Percentiles rank a stretch among this genome's conserved stretches.
These are phyloP conservation scores for Scolecobasidium constrictum DNA, from an alignment of 2,329 filamentous ascomycete genomes.

Conservation along the genomic window DNA sequence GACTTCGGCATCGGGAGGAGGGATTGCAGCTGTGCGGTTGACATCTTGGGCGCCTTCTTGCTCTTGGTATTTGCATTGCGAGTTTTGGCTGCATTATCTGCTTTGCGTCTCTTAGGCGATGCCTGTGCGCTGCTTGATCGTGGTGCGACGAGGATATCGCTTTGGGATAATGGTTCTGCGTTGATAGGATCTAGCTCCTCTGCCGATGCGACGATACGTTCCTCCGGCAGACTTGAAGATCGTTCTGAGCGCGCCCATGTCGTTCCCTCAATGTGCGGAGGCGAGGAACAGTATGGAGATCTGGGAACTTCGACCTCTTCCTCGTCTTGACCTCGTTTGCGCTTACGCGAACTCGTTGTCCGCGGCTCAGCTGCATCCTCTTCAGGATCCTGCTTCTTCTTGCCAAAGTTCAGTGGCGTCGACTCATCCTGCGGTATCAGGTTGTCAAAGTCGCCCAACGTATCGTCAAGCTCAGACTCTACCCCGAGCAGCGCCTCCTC, in stretches of 20 bases:
- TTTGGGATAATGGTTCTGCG: constrained; percentile 20
- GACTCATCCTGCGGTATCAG: constrained; percentile 57
- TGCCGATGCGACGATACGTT: constrained; percentile 18
- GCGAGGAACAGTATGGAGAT: constrained; percentile 25
- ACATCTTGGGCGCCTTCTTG: constrained; percentile 17
- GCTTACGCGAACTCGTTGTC: constrained; percentile 25
- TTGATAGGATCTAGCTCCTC: constrained; percentile 15
- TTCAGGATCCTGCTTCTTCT: constrained; percentile 15
- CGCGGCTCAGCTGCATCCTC: constrained; percentile 18
- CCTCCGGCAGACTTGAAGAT: constrained; percentile 20
- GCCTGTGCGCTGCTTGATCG: constrained; percentile 27
- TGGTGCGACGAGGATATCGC: constrained; percentile 33
- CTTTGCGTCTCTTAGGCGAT: constrained; percentile 7
- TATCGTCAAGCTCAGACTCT: constrained; percentile 32
- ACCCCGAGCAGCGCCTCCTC: constrained; percentile 25
- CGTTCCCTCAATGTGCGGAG: constrained; percentile 13
- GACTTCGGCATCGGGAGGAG: constrained; percentile 28
- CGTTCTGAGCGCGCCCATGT: neutral
- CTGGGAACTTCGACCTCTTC: constrained; percentile 26
- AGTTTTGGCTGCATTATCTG: neutral
- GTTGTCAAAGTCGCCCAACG: constrained; percentile 19
- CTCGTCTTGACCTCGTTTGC: constrained; percentile 20
- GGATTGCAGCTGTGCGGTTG: constrained; percentile 33
- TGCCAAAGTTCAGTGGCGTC: constrained; percentile 44
- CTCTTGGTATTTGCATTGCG: constrained; percentile 3